Evolutionary conservation across 805 yeast genomes (phyloP).

Genomic region (Maudiozyma bulderi): DNA sequence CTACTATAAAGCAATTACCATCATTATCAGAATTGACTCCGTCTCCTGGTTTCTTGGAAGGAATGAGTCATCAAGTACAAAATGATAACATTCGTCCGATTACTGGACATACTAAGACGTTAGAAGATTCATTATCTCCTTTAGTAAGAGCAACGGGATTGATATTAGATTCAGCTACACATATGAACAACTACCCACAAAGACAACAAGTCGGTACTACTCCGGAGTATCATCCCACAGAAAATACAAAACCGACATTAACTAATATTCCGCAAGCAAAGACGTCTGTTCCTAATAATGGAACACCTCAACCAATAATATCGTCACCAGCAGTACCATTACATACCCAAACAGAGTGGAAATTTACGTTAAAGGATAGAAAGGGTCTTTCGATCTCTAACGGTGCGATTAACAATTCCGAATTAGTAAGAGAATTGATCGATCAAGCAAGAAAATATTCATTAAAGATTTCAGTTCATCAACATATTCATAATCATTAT

Average conservation of each 20-base stretch:
- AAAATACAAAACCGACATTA: not conserved
- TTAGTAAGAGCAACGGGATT: not conserved
- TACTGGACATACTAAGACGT: not conserved
- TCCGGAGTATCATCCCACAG: not conserved
- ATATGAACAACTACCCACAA: not conserved
- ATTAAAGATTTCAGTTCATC: conserved; percentile 64
- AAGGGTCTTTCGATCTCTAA: conserved; percentile 36
- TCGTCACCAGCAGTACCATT: not conserved
- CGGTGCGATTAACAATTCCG: conserved; percentile 46
- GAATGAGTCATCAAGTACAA: not conserved
- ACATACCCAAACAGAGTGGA: conserved; percentile 46
- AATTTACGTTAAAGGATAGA: conserved; percentile 41
- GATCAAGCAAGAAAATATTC: conserved; percentile 50
- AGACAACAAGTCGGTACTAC: not conserved
- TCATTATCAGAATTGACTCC: conserved; percentile 5
- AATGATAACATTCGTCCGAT: not conserved
- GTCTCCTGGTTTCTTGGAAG: not conserved
- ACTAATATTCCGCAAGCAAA: too few relatives aligned
- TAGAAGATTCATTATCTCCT: conserved; percentile 1
- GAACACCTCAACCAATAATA: not conserved
- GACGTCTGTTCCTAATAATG: not conserved
- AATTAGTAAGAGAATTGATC: conserved; percentile 46
- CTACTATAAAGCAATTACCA: conserved; percentile 2
- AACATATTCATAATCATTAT: conserved; percentile 77
- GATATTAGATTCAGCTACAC: not conserved